phyloP scores from a whole-genome alignment of 163 green algal genomes.

The Trebouxiophyceae sp. region DNA sequence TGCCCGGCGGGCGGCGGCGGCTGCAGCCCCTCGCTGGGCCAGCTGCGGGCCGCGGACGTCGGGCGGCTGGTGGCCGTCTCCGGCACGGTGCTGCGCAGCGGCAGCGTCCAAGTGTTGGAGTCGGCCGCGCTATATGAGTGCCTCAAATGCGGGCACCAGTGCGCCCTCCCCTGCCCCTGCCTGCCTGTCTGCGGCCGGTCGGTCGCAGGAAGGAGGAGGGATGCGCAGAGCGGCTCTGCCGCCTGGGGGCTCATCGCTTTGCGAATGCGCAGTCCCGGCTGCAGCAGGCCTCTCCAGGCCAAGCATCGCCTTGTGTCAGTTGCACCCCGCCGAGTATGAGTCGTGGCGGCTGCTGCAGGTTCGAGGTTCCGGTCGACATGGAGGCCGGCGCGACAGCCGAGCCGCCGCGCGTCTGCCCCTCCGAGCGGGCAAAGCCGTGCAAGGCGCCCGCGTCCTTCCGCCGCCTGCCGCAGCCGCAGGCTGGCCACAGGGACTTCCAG shows the following conservation, averaged over 20 bases:
- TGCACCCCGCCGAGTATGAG: not conserved
- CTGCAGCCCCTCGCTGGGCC: slow-evolving; percentile 37
- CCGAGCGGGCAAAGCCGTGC: not conserved
- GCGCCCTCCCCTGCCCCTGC: not conserved
- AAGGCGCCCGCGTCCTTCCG: slow-evolving; percentile 42
- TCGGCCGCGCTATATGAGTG: slow-evolving; percentile 55
- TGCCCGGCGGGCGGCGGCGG: slow-evolving; percentile 31
- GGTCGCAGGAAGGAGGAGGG: too few relatives aligned
- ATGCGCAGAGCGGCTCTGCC: too few relatives aligned
- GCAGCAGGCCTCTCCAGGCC: too few relatives aligned
- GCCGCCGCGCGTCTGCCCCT: slow-evolving; percentile 41
- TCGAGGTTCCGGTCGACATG: slow-evolving; percentile 31
- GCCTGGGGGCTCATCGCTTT: too few relatives aligned
- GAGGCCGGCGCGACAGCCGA: slow-evolving; percentile 32
- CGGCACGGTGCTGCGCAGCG: slow-evolving; percentile 62
- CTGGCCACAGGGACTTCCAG: slow-evolving; percentile 43
- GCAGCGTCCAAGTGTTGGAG: slow-evolving; percentile 64
- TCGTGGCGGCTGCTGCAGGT: slow-evolving; percentile 10
- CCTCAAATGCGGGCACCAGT: slow-evolving; percentile 5
- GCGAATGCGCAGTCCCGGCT: too few relatives aligned
- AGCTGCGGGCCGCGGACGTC: slow-evolving; percentile 42
- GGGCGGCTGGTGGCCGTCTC: slow-evolving; percentile 50
- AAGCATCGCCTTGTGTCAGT: too few relatives aligned
- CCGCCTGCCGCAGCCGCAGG: slow-evolving; percentile 16
- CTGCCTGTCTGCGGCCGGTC: not conserved